Conservation (phyloP, 2,329 filamentous ascomycete species). For the Aspergillus brunneoviolaceus region DNA sequence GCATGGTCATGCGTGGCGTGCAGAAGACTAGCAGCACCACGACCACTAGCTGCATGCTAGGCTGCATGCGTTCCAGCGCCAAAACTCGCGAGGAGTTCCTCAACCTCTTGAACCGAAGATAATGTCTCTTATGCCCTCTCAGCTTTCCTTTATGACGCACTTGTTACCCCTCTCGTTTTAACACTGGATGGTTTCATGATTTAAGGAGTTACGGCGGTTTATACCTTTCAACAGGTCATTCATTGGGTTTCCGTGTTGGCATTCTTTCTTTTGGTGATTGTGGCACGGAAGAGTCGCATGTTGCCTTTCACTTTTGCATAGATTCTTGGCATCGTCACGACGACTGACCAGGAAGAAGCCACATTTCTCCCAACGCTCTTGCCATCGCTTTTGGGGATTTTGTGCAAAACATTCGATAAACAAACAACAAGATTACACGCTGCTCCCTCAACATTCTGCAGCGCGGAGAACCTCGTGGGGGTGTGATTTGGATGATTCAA, state of each 20-base stretch:
- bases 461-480: background rate
- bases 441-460: background rate
- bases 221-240: slow-evolving; percentile 45
- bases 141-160: slow-evolving; percentile 16
- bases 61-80: slow-evolving; percentile 85
- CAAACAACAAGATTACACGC: background rate
- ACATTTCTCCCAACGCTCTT: background rate
- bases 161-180: slow-evolving; percentile 22
- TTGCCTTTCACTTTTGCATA: slow-evolving; percentile 17
- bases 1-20: slow-evolving; percentile 99
- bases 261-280: slow-evolving; percentile 19
- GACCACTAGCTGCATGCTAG: slow-evolving; percentile 96
- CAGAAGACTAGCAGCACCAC: slow-evolving; percentile 85
- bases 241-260: slow-evolving; percentile 22
- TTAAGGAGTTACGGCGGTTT: slow-evolving; percentile 36
- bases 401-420: background rate
- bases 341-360: background rate
- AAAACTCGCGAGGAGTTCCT: slow-evolving; percentile 97
- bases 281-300: background rate
- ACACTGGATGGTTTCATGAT: slow-evolving; percentile 29
- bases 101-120: slow-evolving; percentile 67
- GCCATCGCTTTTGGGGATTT: background rate
- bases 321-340: background rate
- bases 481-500: slow-evolving; percentile 4
- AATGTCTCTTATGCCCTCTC: slow-evolving; percentile 16